A percentile compares a stretch with the other conserved stretches of the same genome.
Evolutionary conservation across 352 stramenopile genomes (phyloP).

Genomic region (Phytophthora cactorum): DNA sequence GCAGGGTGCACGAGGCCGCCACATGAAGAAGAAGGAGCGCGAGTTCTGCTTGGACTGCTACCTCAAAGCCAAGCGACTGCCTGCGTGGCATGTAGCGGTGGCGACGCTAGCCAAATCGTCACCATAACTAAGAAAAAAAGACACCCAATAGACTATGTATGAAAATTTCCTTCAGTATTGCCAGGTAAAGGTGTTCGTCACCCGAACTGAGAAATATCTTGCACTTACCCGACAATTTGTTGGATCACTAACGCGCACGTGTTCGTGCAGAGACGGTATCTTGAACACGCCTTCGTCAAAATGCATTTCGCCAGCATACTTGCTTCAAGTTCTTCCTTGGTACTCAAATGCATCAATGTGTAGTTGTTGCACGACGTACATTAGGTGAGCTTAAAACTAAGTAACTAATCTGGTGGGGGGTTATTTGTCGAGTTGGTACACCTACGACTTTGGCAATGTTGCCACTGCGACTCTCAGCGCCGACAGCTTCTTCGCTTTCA

Average conservation of each 20-base stretch:
- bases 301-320: no score
- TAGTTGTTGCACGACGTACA: neutral
- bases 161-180: neutral
- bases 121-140: constrained; percentile 8
- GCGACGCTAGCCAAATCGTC: constrained; percentile 21
- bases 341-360: neutral
- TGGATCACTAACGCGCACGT: no score
- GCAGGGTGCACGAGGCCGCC: constrained; percentile 30
- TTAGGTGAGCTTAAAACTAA: constrained; percentile 22
- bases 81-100: constrained; percentile 34
- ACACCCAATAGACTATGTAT: constrained; percentile 3
- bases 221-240: no score
- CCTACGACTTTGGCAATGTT: constrained; percentile 26
- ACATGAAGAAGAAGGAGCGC: constrained; percentile 35
- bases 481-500: constrained; percentile 57
- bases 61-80: constrained; percentile 30
- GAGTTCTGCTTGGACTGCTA: constrained; percentile 48
- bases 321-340: no score
- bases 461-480: constrained; percentile 52
- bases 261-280: no score
- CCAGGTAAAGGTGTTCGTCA: no score
- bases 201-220: no score
- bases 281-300: no score
- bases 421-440: constrained; percentile 11
- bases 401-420: constrained; percentile 2